Evolutionary conservation across 2,329 filamentous ascomycete species (phyloP), one percentile per base, ranked within the genome.

Genomic region (Cyanodermella asteris): DNA sequence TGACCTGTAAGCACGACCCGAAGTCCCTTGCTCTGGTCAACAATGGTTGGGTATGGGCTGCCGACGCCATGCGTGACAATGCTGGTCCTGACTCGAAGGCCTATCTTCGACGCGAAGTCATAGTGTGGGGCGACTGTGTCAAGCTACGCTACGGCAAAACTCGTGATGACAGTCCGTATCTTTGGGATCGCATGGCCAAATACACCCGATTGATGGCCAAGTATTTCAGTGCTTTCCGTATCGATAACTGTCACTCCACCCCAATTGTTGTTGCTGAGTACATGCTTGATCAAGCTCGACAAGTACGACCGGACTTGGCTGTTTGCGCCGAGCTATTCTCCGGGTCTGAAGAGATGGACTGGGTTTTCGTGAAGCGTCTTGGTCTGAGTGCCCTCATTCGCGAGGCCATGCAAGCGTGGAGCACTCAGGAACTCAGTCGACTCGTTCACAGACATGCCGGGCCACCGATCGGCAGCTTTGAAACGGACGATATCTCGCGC

Each of bases 21-120:
- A 72, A 72, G 29, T 72, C 81, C 21, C 59, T 91, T 22, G 77
- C 78, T 3, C 53, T 97, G 25, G 82, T 72, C 20, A 94, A 94
- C 50, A 97, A 97, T 42, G 87, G 87, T 21, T 97, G 87, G 87
- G 82, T 97, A 6, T 97, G 87, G 87, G 84, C 78, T 30, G 84
- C 84, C 5, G 90, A 94, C 50, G 84, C 87, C 2, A 64, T 94
- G 49, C 63, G 78, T 21, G 87, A 97, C 51, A 87, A 94, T 41
- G 87, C 87, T 16, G 90, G 90, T 0, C 74, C 81, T 0, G 59
- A 76, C 23, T 91, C 84, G 6, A 71, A 72, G 28, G 81, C 84
- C n/a, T 97, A 97, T 42, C 62, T 97, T n/a, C 68, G 80, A 26
- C 68, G 87, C 36, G 81, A 97, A 47, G 80, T 97, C 31, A 94